phyloP scores from a whole-genome alignment of 2,329 filamentous ascomycete species.

The Didymella sp. region DNA sequence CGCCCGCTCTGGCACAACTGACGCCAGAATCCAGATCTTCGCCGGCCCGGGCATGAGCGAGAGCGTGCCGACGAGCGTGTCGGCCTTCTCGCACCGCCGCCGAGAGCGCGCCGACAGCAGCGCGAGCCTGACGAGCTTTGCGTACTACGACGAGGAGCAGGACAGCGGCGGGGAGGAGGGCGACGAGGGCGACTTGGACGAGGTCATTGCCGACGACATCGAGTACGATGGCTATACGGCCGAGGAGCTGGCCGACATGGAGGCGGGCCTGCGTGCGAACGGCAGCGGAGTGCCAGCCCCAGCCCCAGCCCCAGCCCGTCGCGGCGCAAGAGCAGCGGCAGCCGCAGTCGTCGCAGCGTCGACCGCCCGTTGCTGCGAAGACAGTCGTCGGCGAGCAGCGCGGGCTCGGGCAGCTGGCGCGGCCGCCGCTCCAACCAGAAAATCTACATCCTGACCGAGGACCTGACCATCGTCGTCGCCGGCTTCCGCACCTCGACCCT shows the following conservation, averaged over 20 bases:
- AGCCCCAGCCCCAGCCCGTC: slow-evolving; percentile 23
- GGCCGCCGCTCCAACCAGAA: slow-evolving; percentile 81
- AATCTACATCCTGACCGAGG: slow-evolving; percentile 90
- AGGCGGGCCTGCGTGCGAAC: slow-evolving; percentile 35
- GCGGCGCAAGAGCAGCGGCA: slow-evolving; percentile 69
- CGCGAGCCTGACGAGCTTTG: slow-evolving; percentile 72
- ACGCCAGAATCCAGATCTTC: slow-evolving; percentile 67
- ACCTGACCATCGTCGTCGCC: slow-evolving; percentile 90
- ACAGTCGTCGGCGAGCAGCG: slow-evolving; percentile 73
- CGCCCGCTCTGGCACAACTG: slow-evolving; percentile 39
- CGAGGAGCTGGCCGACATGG: slow-evolving; percentile 54
- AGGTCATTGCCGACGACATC: slow-evolving; percentile 43
- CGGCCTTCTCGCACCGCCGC: slow-evolving; percentile 83
- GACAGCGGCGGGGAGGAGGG: slow-evolving; percentile 52
- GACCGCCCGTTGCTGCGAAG: slow-evolving; percentile 72
- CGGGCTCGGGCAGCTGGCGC: slow-evolving; percentile 64
- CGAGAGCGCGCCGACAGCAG: slow-evolving; percentile 81
- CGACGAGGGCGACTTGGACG: slow-evolving; percentile 22
- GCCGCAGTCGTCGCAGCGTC: slow-evolving; percentile 62
- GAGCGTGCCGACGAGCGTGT: slow-evolving; percentile 91
- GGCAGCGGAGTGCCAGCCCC: slow-evolving; percentile 1
- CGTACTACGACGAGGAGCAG: slow-evolving; percentile 80
- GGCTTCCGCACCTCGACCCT: slow-evolving; percentile 81
- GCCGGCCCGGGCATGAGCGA: slow-evolving; percentile 86
- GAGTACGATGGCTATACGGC: slow-evolving; percentile 47